Conservation (phyloP, 1,284 basidiomycete genomes). For the Xanthoconium separans region DNA sequence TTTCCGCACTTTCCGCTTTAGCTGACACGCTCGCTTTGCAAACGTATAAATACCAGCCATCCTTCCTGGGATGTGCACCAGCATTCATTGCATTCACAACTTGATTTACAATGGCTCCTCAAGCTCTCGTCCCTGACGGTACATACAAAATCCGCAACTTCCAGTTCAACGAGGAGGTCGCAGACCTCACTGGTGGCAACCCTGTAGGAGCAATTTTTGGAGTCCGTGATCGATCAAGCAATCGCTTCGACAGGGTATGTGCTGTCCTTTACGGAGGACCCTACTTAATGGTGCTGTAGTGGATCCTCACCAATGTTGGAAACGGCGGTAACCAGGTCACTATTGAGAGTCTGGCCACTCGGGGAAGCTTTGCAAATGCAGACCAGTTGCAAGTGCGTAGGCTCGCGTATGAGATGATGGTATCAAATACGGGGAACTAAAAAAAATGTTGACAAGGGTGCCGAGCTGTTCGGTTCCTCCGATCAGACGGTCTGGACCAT, state of each 20-base stretch:
- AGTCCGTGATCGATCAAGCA: not conserved
- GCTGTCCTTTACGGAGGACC: not conserved
- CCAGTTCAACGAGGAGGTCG: not conserved
- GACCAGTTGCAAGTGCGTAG: not conserved
- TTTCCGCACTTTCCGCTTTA: too few species aligned
- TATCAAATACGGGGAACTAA: not conserved
- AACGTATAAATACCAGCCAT: too few species aligned
- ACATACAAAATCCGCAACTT: not conserved
- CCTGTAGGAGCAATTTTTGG: not conserved
- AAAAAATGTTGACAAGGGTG: not conserved
- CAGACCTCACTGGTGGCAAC: not conserved
- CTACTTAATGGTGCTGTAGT: not conserved
- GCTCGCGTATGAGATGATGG: not conserved
- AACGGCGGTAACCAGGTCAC: not conserved
- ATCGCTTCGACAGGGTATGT: not conserved
- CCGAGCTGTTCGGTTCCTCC: not conserved
- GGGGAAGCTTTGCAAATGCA: not conserved
- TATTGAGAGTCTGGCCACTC: not conserved
- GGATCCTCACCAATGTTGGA: not conserved
- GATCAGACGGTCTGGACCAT: not conserved
- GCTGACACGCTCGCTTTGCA: too few species aligned
- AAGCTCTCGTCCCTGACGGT: not conserved
- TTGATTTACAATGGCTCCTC: not conserved
- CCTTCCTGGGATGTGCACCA: too few species aligned
- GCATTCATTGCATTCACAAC: too few species aligned